Base-by-base conservation (phyloP, 139 green algal species). In the Chlorella ohadii region DNA sequence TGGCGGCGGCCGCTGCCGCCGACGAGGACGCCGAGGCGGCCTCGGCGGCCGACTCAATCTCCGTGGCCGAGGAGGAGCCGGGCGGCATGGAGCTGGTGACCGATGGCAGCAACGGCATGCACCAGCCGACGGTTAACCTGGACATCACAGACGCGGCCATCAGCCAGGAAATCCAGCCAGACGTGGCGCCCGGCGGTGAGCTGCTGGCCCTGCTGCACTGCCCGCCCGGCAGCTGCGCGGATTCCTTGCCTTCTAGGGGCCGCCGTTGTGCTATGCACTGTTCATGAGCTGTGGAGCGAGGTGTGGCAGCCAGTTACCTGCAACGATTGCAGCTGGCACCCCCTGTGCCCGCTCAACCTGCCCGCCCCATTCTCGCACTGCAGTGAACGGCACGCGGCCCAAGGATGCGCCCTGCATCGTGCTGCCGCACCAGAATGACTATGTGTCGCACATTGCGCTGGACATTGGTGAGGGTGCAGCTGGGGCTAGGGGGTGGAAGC, bases 361-460 rank as follows among this genome's bases (percentile, higher is more conserved):
- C 23, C 61, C 61, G 27, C 51, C 44, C 44, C 44, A 16, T 51
- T 51, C 44, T 51, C 9, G 65, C 31, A 5, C 28, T 56, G 63
- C 78, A 83, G 78, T 17, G n/a, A 27, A 23, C 12, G 78, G 15
- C 31, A 23, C 28, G 51, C 51, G 51, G 15, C 39, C 63, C 56
- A 87, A 85, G 64, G 86, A 85, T 68, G 95, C 95, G 0, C 96
- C 95, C 4, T 94, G 87, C 87, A 99, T 99, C 36, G 86, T 96
- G 39, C 89, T 99, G 31, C 97, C 97, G 3, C 96, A 99, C 75
- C 97, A 99, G 81, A 90, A 94, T 23, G 89, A 95, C 27, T 97
- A 95, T 83, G 92, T 98, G 12, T 90, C 79, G 15, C 96, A 98
- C 78, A 98, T 99, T 63, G 96, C 96, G 0, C 72, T 99, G 7